A percentile compares a stretch with the other conserved stretches of the same genome.
phyloP scores from a whole-genome alignment of 2,329 filamentous ascomycete genomes.

The Phialophora verrucosa region DNA sequence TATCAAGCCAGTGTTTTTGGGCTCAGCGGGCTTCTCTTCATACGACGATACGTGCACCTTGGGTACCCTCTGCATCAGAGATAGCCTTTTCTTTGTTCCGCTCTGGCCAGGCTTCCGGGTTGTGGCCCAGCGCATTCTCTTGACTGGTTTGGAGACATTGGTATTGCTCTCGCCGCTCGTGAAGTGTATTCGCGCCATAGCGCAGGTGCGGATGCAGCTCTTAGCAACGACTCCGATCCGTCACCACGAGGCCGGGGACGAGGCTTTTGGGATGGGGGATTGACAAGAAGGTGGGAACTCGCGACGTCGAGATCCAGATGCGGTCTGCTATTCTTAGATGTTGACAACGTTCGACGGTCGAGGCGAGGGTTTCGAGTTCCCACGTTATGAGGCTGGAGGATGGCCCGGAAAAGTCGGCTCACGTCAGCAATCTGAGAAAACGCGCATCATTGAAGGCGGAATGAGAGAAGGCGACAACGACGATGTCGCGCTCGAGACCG shows the following conservation, averaged over 20 bases:
- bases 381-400: conserved; percentile 25
- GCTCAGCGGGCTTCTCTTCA: conserved; percentile 49
- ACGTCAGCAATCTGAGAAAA: conserved; percentile 34
- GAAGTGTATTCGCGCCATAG: conserved; percentile 38
- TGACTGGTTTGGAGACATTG: conserved; percentile 67
- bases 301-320: neutral
- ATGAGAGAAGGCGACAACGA: conserved; percentile 24
- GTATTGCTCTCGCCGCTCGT: conserved; percentile 51
- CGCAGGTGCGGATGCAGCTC: neutral
- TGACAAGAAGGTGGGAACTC: neutral
- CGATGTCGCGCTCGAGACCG: conserved; percentile 12
- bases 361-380: conserved; percentile 7
- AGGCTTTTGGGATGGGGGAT: conserved; percentile 1
- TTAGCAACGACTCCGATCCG: conserved; percentile 11
- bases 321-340: conserved; percentile 12
- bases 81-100: conserved; percentile 78
- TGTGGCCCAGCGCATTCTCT: conserved; percentile 95
- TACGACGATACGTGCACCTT: conserved; percentile 66
- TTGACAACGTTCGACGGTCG: conserved; percentile 19
- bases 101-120: conserved; percentile 78
- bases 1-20: conserved; percentile 44
- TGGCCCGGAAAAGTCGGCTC: conserved; percentile 37
- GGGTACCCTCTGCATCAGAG: conserved; percentile 77
- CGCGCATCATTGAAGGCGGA: conserved; percentile 29
- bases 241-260: conserved; percentile 1